These are phyloP conservation scores for Leccinum pellstonianum DNA, from an alignment of 768 basidiomycete genomes.

Conservation along the genomic window DNA sequence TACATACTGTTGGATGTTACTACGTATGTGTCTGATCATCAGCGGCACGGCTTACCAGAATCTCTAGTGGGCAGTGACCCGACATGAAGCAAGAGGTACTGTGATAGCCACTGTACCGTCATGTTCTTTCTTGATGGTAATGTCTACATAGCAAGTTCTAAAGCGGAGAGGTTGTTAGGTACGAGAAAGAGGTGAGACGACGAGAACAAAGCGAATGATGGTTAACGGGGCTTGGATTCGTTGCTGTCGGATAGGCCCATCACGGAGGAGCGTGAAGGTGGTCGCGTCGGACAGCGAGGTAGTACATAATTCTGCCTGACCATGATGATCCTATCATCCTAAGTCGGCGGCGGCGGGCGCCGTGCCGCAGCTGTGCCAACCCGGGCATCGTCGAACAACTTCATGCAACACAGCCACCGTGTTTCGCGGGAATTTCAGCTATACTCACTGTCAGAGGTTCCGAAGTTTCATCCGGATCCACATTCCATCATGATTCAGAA, in stretches of 20 bases:
- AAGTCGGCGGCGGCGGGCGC: too few relatives aligned
- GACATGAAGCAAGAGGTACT: background rate
- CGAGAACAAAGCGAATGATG: background rate
- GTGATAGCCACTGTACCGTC: background rate
- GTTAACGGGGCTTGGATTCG: too few relatives aligned
- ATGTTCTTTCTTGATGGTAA: background rate
- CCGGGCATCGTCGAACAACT: too few relatives aligned
- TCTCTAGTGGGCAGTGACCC: background rate
- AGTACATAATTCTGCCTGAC: too few relatives aligned
- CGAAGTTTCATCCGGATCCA: background rate
- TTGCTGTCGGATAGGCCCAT: too few relatives aligned
- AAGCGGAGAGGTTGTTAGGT: background rate
- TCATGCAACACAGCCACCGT: background rate
- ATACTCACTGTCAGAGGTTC: background rate
- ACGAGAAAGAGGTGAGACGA: background rate
- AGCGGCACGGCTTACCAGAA: background rate
- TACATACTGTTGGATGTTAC: background rate
- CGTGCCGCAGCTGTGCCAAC: too few relatives aligned
- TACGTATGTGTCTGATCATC: background rate
- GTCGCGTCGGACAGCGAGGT: too few relatives aligned
- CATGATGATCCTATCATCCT: too few relatives aligned
- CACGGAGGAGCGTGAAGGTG: too few relatives aligned
- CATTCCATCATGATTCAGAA: background rate
- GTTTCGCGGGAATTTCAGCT: too few relatives aligned
- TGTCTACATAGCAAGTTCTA: background rate